A percentile compares a stretch with the other conserved stretches of the same genome.
phyloP scores from a whole-genome alignment of 345 rosid species.

The Barbarea vulgaris region DNA sequence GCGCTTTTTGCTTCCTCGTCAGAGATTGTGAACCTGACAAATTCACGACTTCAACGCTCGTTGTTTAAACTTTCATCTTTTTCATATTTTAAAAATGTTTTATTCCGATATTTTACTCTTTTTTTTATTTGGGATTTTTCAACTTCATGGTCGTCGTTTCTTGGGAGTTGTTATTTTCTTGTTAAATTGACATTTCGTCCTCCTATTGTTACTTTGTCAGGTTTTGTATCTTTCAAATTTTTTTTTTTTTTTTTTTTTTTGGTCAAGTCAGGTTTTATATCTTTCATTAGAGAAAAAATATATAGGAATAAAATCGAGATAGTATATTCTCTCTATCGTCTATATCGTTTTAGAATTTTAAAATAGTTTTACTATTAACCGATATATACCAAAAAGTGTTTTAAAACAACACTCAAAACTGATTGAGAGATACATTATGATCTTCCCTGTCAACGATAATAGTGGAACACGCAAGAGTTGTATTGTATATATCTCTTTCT shows the following conservation, averaged over 20 bases:
- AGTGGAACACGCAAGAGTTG: too few species aligned
- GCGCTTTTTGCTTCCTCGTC: slow-evolving; percentile 23
- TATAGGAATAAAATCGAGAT: neutral
- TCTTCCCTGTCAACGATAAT: too few species aligned
- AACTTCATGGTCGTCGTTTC: neutral
- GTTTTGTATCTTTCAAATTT: neutral
- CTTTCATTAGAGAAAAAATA: neutral
- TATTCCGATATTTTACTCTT: neutral
- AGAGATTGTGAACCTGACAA: slow-evolving; percentile 3
- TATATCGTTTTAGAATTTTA: too few species aligned
- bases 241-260: too few species aligned
- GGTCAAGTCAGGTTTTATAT: neutral
- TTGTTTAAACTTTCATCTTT: slow-evolving; percentile 13
- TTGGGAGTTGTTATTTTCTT: neutral
- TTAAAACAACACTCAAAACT: neutral
- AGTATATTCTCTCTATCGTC: too few species aligned
- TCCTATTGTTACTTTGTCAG: neutral
- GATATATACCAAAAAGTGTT: too few species aligned
- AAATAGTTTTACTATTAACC: too few species aligned
- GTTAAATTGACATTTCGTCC: neutral
- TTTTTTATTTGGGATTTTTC: neutral
- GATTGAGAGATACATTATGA: neutral
- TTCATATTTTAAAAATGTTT: neutral
- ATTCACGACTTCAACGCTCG: slow-evolving; percentile 17
- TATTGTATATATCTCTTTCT: too few species aligned